Conservation (phyloP, 2,329 filamentous ascomycete species). For the Scytalidium sp. region DNA sequence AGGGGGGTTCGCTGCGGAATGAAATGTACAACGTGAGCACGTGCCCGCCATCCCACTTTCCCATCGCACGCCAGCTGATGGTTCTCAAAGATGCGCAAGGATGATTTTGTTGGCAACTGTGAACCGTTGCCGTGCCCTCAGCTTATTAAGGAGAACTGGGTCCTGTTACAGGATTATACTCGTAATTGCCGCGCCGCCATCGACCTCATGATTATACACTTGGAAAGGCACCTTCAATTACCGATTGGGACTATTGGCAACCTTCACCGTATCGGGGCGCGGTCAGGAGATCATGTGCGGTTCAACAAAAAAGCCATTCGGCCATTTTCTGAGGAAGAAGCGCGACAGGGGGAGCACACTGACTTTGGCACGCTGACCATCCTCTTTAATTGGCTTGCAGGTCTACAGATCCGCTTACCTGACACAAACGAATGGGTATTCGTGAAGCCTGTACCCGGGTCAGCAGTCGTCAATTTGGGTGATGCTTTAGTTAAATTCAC, state of each 20-base stretch:
- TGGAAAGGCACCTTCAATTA: slow-evolving; percentile 21
- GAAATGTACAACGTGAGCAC: slow-evolving; percentile 24
- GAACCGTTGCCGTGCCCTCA: background rate
- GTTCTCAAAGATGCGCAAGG: slow-evolving; percentile 18
- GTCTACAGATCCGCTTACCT: slow-evolving; percentile 28
- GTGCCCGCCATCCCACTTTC: background rate
- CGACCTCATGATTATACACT: slow-evolving; percentile 16
- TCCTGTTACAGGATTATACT: background rate
- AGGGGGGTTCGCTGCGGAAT: background rate
- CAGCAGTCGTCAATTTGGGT: slow-evolving; percentile 31
- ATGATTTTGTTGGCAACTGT: slow-evolving; percentile 19
- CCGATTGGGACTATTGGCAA: slow-evolving; percentile 33
- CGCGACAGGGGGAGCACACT: slow-evolving; percentile 19
- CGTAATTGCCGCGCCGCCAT: slow-evolving; percentile 2
- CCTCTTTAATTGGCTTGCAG: slow-evolving; percentile 32
- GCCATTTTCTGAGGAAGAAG: slow-evolving; percentile 30
- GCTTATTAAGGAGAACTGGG: slow-evolving; percentile 8
- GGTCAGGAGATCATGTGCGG: slow-evolving; percentile 50
- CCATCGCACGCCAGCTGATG: background rate
- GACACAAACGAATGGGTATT: slow-evolving; percentile 36
- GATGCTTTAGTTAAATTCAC: slow-evolving; percentile 30
- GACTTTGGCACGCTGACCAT: slow-evolving; percentile 32
- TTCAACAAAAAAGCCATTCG: slow-evolving; percentile 49
- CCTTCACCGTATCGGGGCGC: slow-evolving; percentile 40
- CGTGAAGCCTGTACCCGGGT: slow-evolving; percentile 27